These are phyloP conservation scores for Babesia ovata DNA, from an alignment of 169 alveolate species.

Conservation along the genomic window DNA sequence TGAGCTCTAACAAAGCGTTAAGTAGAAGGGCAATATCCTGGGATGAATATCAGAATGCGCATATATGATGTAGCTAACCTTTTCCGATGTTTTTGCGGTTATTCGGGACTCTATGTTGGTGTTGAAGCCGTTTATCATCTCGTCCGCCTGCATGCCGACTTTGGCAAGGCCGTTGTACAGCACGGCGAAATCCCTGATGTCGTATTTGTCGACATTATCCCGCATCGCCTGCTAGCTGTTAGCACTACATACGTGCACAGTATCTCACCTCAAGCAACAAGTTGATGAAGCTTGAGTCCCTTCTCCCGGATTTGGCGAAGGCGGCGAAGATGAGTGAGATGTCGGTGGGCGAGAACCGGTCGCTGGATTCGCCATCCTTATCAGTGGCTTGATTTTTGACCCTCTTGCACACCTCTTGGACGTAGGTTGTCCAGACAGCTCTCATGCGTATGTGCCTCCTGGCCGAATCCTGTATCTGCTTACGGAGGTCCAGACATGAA, in stretches of 20 bases:
- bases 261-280: conserved; percentile 46
- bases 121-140: conserved; percentile 50
- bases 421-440: conserved; percentile 53
- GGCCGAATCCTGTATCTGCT: conserved; percentile 66
- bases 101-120: conserved; percentile 24
- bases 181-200: conserved; percentile 60
- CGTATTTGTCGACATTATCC: conserved; percentile 23
- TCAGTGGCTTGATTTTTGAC: not conserved
- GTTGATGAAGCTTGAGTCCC: conserved; percentile 30
- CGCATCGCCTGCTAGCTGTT: no score
- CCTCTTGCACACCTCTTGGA: conserved; percentile 59
- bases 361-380: conserved; percentile 19
- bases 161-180: conserved; percentile 64
- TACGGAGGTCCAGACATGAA: conserved; percentile 60
- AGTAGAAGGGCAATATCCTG: conserved; percentile 65
- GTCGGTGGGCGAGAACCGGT: conserved; percentile 65
- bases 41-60: not conserved
- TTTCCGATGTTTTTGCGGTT: conserved; percentile 59
- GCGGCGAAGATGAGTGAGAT: conserved; percentile 65
- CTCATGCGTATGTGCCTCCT: conserved; percentile 48
- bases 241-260: no score
- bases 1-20: conserved; percentile 55
- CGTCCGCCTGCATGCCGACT: conserved; percentile 27
- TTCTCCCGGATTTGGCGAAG: conserved; percentile 36
- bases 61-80: conserved; percentile 23